Base-by-base conservation (phyloP, 1,284 basidiomycete species). In the Dichomitus squalens region DNA sequence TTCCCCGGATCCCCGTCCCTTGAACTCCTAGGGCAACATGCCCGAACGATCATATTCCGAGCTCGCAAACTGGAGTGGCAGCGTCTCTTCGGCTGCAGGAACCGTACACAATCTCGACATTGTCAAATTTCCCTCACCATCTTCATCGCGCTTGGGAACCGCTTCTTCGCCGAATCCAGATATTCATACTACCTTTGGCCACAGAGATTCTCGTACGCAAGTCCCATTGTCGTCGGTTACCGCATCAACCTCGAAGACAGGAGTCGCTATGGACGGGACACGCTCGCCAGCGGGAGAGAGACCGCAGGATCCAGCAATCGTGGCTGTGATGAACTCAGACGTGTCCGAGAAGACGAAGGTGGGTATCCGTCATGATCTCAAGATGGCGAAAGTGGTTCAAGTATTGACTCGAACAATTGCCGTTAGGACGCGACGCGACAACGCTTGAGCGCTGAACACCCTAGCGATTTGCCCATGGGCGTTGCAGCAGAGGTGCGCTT, bases 21-120 rank as follows among this genome's bases (percentile, higher is more conserved):
- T n/a, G n/a, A n/a, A n/a, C n/a, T n/a, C n/a, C n/a, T 31, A 31
- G 29, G 53, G 33, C 41, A 35, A 14, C 18, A 55, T 55, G 53
- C 38, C 31, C 34, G 40, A 25, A 18, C 21, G 12, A 12, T 25
- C 23, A 18, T 66, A 63, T 55, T 68, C 67, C 8, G 61, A 64
- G 52, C 68, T 70, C 49, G 68, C 68, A 7, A 70, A 70, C 48
- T 70, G 68, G 68, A 66, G 68, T 53, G 68, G 68, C 44, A 46
- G 64, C 4, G 59, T 65, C 12, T 43, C 49, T 7, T 52, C 54
- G 11, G 47, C 50, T 21, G 39, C 54, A 8, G 53, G 51, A n/a
- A n/a, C n/a, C n/a, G n/a, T n/a, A n/a, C n/a, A n/a, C 51, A 33
- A 38, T 33, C 35, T 33, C 38, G 39, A 50, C 34, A 35, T 33